Evolutionary conservation across 73 alveolate genomes (phyloP), one percentile per base, ranked within the genome.

Genomic region (Uronychia setigera): DNA sequence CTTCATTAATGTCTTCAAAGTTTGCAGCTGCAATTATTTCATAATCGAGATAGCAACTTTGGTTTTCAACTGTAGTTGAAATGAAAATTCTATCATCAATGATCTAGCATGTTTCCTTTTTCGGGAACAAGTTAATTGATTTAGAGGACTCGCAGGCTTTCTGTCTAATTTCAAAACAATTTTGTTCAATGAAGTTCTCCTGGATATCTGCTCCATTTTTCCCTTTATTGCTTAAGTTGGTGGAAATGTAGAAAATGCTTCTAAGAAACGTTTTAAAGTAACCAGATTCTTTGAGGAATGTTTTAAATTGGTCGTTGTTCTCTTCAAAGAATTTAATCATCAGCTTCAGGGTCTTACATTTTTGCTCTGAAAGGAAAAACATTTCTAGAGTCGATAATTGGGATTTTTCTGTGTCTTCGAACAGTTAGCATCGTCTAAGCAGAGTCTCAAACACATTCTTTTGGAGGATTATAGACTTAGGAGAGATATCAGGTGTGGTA

Each of bases 111-210:
- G 82, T 84, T 31, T 79, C 35, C 30, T 57, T 29, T 27, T 85
- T 84, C 31, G 76, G 76, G 25, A 34, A 76, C 58, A 74, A 35
- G 57, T 74, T 57, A 29, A 85, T 30, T 28, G 86, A 77, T 32
- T 34, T 77, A 29, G 76, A 74, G 9, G 86, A 77, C 81, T 85
- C 91, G 31, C 91, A 85, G 26, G 91, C 91, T 1, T 81, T 84
- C 46, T 76, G 32, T 77, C 91, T 76, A 33, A 85, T 85, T 77
- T 85, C 91, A 33, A 77, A 85, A 78, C 91, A 77, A 74, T 85
- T 85, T 35, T 85, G 59, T 33, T 85, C 91, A 32, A 85, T 81
- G 81, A 83, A 77, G 30, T 76, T 11, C 67, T 46, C 5, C n/a
- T 11, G 67, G 67, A 11, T 5, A 19, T 46, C 67, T 11, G 67